phyloP scores from a whole-genome alignment of 192 early-diverging fungal species.

The Coemansia sp. region DNA sequence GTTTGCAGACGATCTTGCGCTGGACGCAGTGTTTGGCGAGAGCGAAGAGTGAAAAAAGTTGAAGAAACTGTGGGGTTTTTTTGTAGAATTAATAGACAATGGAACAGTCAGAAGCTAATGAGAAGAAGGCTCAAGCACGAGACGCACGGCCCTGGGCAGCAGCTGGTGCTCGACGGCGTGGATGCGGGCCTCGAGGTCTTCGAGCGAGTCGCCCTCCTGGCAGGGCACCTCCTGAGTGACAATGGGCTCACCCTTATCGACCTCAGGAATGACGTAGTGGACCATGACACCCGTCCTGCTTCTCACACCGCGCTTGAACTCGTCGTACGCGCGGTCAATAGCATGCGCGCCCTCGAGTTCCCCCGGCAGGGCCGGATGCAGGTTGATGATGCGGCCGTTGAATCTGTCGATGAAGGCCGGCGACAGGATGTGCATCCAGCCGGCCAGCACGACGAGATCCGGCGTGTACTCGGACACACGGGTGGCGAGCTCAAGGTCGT shows the following conservation, averaged over 20 bases:
- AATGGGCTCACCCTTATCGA: constrained; percentile 93
- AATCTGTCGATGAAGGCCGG: constrained; percentile 78
- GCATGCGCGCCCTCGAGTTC: constrained; percentile 96
- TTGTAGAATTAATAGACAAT: neutral
- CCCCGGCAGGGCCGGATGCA: constrained; percentile 96
- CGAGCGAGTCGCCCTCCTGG: constrained; percentile 69
- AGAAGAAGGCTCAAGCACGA: constrained; percentile 17
- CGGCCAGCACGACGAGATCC: constrained; percentile 89
- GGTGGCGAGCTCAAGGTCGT: constrained; percentile 81
- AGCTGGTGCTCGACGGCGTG: constrained; percentile 86
- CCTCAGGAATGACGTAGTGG: constrained; percentile 92
- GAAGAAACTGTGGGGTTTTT: neutral
- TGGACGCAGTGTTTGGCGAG: constrained; percentile 18
- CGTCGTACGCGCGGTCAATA: constrained; percentile 91
- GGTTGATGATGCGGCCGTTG: constrained; percentile 77
- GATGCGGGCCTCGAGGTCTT: constrained; percentile 82
- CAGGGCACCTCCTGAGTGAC: constrained; percentile 77
- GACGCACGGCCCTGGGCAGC: constrained; percentile 72
- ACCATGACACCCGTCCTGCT: constrained; percentile 83
- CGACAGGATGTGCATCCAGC: constrained; percentile 98
- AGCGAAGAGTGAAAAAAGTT: neutral
- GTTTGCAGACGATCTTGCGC: constrained; percentile 25
- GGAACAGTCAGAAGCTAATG: neutral
- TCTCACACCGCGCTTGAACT: constrained; percentile 73
- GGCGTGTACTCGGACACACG: constrained; percentile 55